Percentiles rank a stretch among this genome's conserved stretches.
phyloP scores from a whole-genome alignment of 75 land plant genomes.

The Selaginella tamariscina region DNA sequence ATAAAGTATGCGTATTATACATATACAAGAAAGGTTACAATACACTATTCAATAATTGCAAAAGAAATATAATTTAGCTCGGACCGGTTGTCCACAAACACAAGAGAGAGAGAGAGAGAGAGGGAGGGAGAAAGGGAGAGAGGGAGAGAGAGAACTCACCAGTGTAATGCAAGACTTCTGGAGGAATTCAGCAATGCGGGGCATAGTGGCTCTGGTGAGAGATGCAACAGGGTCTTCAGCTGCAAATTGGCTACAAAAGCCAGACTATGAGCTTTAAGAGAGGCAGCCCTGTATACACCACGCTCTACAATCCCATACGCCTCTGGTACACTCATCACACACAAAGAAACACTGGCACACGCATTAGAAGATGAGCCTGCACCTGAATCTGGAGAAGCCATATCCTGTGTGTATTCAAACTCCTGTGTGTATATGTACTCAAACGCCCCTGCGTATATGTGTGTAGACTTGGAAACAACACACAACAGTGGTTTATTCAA shows the following conservation, averaged over 20 bases:
- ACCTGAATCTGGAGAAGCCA: not conserved
- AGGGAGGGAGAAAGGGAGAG: not conserved
- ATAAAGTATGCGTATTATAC: too few species aligned
- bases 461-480: not conserved
- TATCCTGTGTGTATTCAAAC: not conserved
- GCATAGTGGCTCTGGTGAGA: slow-evolving; percentile 19
- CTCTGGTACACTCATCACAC: slow-evolving; percentile 24
- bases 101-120: not conserved
- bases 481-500: not conserved
- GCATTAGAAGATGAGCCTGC: not conserved
- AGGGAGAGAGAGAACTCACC: not conserved
- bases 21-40: too few species aligned
- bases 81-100: too few species aligned
- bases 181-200: slow-evolving; percentile 18
- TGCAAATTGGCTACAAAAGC: slow-evolving; percentile 20
- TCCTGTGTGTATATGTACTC: not conserved
- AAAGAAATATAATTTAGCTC: too few species aligned
- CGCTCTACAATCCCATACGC: slow-evolving; percentile 26
- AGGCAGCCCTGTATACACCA: slow-evolving; percentile 24
- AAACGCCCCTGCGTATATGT: not conserved
- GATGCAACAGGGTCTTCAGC: slow-evolving; percentile 24
- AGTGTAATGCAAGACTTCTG: not conserved
- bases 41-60: too few species aligned
- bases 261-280: slow-evolving; percentile 19
- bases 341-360: not conserved